phyloP scores from a whole-genome alignment of 768 basidiomycete genomes.

The Cubamyces lactineus region DNA sequence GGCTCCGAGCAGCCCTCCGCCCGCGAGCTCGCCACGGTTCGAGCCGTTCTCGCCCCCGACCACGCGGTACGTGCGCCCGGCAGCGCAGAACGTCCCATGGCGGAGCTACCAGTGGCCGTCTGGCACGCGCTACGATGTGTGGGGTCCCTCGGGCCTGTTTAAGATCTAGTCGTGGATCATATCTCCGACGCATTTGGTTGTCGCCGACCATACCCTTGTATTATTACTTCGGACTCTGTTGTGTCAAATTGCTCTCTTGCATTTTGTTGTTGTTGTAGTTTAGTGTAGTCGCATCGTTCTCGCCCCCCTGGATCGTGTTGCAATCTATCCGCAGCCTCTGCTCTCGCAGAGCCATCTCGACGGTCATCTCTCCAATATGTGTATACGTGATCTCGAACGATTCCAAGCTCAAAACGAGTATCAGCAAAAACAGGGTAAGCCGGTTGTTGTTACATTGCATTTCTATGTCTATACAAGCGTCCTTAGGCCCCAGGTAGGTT shows the following conservation, averaged over 20 bases:
- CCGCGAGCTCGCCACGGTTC: slow-evolving; percentile 14
- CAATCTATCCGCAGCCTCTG: slow-evolving; percentile 8
- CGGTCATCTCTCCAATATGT: neutral
- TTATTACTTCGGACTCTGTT: neutral
- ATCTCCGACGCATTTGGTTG: neutral
- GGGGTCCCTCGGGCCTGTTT: slow-evolving; percentile 12
- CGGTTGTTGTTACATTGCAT: neutral
- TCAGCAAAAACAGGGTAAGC: neutral
- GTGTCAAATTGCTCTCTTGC: neutral
- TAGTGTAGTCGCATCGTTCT: neutral
- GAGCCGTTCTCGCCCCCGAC: slow-evolving; percentile 16
- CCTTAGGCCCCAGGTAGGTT: neutral
- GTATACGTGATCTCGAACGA: neutral
- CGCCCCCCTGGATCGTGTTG: neutral
- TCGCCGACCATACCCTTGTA: neutral
- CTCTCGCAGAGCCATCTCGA: neutral
- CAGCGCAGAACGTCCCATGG: slow-evolving; percentile 7
- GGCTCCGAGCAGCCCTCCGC: neutral
- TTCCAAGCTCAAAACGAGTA: neutral
- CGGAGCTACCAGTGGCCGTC: slow-evolving; percentile 2
- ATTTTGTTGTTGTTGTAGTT: neutral
- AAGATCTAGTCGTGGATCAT: neutral
- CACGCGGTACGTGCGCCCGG: neutral
- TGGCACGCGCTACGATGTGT: neutral
- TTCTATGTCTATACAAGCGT: slow-evolving; percentile 13